Evolutionary conservation across 768 basidiomycete genomes (phyloP).

Genomic region (Trametes cinnabarina): DNA sequence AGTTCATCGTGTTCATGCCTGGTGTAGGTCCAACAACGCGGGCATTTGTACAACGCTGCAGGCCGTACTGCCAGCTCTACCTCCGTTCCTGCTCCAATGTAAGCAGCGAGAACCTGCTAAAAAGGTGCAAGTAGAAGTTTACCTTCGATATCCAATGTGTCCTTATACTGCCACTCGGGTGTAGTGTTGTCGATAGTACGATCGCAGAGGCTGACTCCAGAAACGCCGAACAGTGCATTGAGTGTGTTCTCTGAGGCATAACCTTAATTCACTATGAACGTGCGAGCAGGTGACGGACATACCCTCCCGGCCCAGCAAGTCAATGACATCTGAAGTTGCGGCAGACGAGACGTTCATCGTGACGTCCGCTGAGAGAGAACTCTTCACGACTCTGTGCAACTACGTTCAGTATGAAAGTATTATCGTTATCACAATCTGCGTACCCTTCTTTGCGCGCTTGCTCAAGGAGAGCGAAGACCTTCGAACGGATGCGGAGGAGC

Average conservation of each 20-base stretch:
- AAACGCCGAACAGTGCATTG: slow-evolving; percentile 79
- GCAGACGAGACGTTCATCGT: slow-evolving; percentile 54
- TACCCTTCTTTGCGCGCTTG: slow-evolving; percentile 75
- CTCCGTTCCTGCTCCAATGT: slow-evolving; percentile 23
- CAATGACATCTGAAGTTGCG: slow-evolving; percentile 28
- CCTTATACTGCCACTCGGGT: slow-evolving; percentile 50
- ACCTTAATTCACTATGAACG: neutral
- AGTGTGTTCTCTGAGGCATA: slow-evolving; percentile 51
- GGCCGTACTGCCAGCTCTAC: slow-evolving; percentile 59
- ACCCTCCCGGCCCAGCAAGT: slow-evolving; percentile 47
- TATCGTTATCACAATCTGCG: slow-evolving; percentile 24
- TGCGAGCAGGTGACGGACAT: neutral
- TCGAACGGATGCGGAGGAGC: slow-evolving; percentile 58
- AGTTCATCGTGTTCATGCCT: slow-evolving; percentile 48
- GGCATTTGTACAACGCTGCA: slow-evolving; percentile 68
- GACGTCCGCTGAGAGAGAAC: slow-evolving; percentile 75
- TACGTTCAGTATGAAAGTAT: neutral
- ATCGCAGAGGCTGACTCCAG: slow-evolving; percentile 58
- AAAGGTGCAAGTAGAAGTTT: slow-evolving; percentile 9
- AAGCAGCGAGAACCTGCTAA: slow-evolving; percentile 14
- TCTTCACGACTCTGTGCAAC: slow-evolving; percentile 63
- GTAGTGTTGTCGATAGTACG: slow-evolving; percentile 38
- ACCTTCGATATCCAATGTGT: slow-evolving; percentile 48
- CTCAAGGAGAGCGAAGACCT: slow-evolving; percentile 69
- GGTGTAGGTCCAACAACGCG: slow-evolving; percentile 86